Percentiles rank a stretch among this genome's conserved stretches.
Conservation (phyloP, 202 grass and related monocot species). For the Carex sylvatica region DNA sequence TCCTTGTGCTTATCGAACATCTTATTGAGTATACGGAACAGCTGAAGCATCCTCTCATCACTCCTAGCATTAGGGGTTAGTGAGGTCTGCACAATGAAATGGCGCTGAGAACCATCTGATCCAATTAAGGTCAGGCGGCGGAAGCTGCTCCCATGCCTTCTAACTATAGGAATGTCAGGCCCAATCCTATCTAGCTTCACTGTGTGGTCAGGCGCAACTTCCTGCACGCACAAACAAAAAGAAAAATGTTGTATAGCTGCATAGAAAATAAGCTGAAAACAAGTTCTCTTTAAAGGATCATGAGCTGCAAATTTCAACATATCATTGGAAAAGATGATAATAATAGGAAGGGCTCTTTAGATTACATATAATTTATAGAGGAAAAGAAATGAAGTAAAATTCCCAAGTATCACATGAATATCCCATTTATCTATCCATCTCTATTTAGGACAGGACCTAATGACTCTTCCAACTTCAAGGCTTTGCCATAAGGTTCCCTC, state of each 20-base stretch:
- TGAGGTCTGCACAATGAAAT: constrained; percentile 99
- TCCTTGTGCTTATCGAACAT: constrained; percentile 99
- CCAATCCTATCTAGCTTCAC: constrained; percentile 96
- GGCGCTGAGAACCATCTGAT: constrained; percentile 96
- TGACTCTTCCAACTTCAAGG: constrained; percentile 1
- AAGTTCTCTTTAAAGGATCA: neutral
- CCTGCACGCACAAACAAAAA: constrained; percentile 42
- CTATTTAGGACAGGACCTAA: neutral
- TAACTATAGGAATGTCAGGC: constrained; percentile 92
- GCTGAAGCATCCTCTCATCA: constrained; percentile 97
- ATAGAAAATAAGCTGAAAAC: neutral
- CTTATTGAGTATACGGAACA: constrained; percentile 92
- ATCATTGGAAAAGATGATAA: neutral
- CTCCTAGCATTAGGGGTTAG: constrained; percentile 97
- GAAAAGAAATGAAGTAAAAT: neutral
- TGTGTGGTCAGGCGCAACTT: constrained; percentile 96
- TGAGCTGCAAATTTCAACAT: neutral
- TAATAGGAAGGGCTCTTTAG: constrained; percentile 6
- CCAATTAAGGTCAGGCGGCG: constrained; percentile 91
- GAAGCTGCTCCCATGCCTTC: constrained; percentile 97
- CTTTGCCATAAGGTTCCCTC: neutral
- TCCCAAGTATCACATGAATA: neutral
- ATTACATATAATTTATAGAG: neutral
- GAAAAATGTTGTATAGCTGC: neutral
- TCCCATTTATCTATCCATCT: neutral